Conservation (phyloP, 108 stramenopile species). For the Nitzschia inconspicua region DNA sequence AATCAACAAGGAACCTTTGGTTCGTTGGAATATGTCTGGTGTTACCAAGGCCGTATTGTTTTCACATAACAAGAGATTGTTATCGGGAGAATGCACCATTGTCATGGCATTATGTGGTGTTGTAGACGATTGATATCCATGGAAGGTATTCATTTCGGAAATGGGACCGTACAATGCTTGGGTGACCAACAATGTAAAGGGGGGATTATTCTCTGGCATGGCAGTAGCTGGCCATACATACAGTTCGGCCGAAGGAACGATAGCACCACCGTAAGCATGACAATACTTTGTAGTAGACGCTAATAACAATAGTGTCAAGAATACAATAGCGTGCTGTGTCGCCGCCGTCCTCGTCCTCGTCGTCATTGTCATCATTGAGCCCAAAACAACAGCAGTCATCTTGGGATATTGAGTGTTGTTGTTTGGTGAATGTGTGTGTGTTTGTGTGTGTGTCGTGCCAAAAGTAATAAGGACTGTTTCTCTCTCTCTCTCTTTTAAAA, state of each 20-base stretch:
- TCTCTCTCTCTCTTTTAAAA: too few relatives aligned
- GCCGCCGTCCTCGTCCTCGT: too few relatives aligned
- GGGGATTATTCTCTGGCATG: neutral
- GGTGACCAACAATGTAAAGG: slow-evolving; percentile 49
- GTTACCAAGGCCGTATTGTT: slow-evolving; percentile 17
- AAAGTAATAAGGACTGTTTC: too few relatives aligned
- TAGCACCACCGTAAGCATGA: too few relatives aligned
- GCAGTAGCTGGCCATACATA: neutral
- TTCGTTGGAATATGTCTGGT: slow-evolving; percentile 3
- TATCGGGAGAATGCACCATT: neutral
- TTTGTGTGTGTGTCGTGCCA: too few relatives aligned
- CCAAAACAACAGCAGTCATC: too few relatives aligned
- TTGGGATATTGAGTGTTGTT: too few relatives aligned
- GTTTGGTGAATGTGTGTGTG: too few relatives aligned
- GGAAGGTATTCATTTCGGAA: neutral
- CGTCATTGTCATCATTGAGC: too few relatives aligned
- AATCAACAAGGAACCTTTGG: slow-evolving; percentile 32
- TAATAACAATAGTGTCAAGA: too few relatives aligned
- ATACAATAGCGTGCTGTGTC: too few relatives aligned
- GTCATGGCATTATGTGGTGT: slow-evolving; percentile 28
- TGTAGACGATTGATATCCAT: neutral
- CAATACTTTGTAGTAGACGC: too few relatives aligned
- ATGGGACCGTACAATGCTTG: slow-evolving; percentile 70
- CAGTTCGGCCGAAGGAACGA: slow-evolving; percentile 2
- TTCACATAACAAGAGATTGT: slow-evolving; percentile 43